Evolutionary conservation across 2,329 filamentous ascomycete genomes (phyloP).

Genomic region (Sporothrix schenckii): DNA sequence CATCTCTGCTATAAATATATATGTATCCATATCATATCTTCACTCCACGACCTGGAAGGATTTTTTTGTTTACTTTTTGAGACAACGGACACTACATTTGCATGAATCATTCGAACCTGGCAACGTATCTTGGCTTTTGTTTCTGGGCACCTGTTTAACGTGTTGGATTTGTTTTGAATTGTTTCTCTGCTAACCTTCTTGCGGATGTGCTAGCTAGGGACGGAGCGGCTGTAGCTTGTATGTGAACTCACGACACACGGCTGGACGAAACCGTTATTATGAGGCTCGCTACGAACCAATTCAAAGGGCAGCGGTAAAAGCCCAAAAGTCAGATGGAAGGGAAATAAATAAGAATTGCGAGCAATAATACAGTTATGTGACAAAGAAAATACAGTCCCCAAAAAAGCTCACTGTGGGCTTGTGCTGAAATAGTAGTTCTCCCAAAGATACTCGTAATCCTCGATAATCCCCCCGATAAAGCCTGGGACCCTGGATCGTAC

Average conservation of each 20-base stretch:
- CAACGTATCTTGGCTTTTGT: not conserved
- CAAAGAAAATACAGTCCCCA: no score
- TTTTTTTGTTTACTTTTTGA: slow-evolving; percentile 5
- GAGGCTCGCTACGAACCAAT: no score
- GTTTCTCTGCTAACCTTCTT: no score
- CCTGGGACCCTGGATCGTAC: slow-evolving; percentile 77
- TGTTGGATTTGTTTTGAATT: no score
- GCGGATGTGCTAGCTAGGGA: no score
- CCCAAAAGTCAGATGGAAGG: not conserved
- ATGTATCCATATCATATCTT: no score
- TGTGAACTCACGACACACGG: no score
- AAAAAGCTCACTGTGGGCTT: slow-evolving; percentile 42
- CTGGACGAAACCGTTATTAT: no score
- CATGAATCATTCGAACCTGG: slow-evolving; percentile 9
- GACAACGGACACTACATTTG: not conserved
- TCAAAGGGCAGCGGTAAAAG: not conserved
- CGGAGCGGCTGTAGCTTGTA: no score
- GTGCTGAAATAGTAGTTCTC: slow-evolving; percentile 93
- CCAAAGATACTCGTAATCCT: slow-evolving; percentile 98
- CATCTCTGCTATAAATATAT: no score
- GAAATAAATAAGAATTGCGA: not conserved
- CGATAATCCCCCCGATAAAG: slow-evolving; percentile 80
- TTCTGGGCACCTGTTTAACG: no score
- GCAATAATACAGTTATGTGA: not conserved
- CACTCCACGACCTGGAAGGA: not conserved